Evolutionary conservation across 768 basidiomycete genomes (phyloP).

Genomic region (Pisolithus microcarpus): DNA sequence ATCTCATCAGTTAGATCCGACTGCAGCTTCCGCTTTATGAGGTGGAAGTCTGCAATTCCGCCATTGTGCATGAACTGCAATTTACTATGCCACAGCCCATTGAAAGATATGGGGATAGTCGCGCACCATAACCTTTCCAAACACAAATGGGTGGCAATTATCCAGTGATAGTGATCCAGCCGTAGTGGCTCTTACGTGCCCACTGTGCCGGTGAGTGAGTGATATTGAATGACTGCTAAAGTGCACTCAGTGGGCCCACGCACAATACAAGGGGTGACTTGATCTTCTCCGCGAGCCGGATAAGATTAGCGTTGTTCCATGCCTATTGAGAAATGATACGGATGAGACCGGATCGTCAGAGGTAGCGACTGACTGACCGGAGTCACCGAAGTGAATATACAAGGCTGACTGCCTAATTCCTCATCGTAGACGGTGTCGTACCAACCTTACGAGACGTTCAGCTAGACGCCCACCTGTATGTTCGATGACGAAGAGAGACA

Average conservation of each 20-base stretch:
- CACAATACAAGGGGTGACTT: constrained; percentile 93
- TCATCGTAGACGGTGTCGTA: constrained; percentile 83
- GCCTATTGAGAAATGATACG: constrained; percentile 43
- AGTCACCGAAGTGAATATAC: constrained; percentile 92
- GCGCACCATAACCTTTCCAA: constrained; percentile 84
- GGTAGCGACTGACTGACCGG: constrained; percentile 44
- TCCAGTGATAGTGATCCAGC: constrained; percentile 86
- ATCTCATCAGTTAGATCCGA: constrained; percentile 70
- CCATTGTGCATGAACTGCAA: constrained; percentile 95
- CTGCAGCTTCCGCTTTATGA: constrained; percentile 79
- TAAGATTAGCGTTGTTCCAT: constrained; percentile 94
- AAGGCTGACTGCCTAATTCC: constrained; percentile 80
- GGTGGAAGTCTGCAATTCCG: constrained; percentile 76
- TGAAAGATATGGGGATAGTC: background rate
- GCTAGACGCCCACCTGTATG: background rate
- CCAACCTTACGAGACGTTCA: constrained; percentile 56
- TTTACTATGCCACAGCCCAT: background rate
- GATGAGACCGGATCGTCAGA: constrained; percentile 6
- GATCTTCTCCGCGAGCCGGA: constrained; percentile 94
- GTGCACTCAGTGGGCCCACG: constrained; percentile 21
- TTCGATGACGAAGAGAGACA: constrained; percentile 19
- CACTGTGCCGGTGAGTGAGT: constrained; percentile 35
- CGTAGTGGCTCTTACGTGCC: constrained; percentile 91
- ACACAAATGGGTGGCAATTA: constrained; percentile 92
- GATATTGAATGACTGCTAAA: background rate